Conservation (phyloP, 495 filamentous ascomycete genomes). For the Trichocladium antarcticum region DNA sequence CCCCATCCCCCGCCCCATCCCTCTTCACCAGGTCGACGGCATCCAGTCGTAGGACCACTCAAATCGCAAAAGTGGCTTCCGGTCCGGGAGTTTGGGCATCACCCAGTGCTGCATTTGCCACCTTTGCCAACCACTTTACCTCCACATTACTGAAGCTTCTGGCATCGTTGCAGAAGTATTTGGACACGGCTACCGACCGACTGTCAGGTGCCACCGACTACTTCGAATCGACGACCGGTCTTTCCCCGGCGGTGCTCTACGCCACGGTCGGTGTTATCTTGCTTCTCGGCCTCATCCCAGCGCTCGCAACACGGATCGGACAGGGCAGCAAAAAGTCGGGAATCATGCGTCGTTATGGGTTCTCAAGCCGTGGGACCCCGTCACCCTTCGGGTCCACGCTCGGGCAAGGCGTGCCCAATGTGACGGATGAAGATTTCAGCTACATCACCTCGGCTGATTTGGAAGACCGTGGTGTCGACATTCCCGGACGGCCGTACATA, state of each 20-base stretch:
- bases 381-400: conserved; percentile 42
- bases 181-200: conserved; percentile 33
- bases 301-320: conserved; percentile 35
- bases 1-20: neutral
- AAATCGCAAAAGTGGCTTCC: conserved; percentile 46
- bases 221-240: conserved; percentile 40
- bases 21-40: conserved; percentile 24
- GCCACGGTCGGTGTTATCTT: conserved; percentile 35
- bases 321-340: conserved; percentile 13
- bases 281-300: conserved; percentile 40
- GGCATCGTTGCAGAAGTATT: conserved; percentile 37
- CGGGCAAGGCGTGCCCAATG: conserved; percentile 38
- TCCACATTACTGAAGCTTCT: conserved; percentile 30
- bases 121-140: conserved; percentile 32
- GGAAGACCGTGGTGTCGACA: conserved; percentile 27
- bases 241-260: conserved; percentile 37
- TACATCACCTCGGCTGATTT: conserved; percentile 70
- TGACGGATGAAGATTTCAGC: conserved; percentile 67
- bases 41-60: conserved; percentile 32
- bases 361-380: conserved; percentile 41
- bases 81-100: conserved; percentile 38
- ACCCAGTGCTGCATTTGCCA: conserved; percentile 38
- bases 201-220: conserved; percentile 47
- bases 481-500: conserved; percentile 27
- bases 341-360: conserved; percentile 55